Base-by-base conservation (phyloP, 2,329 filamentous ascomycete species). In the Penicillium sp. region DNA sequence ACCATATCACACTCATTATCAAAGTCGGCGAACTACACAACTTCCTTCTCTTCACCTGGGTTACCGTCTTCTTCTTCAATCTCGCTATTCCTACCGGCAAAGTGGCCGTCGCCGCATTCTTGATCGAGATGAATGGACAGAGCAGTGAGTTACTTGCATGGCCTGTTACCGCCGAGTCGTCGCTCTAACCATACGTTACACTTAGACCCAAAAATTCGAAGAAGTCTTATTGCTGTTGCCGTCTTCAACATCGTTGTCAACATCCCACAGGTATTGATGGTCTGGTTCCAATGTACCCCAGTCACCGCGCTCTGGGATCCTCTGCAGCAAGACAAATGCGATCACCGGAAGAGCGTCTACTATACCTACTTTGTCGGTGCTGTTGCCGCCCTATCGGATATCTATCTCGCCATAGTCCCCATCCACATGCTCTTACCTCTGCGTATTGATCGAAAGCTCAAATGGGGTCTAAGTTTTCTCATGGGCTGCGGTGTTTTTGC, bases 21-120 rank as follows among this genome's bases (percentile, higher is more conserved):
- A 33, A 62, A 61, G 59, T 58, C 13, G 64, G 64, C 44, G 39
- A 66, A 54, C 37, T 65, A 22, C 57, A 58, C 41, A 62, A 66
- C 39, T 66, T 66, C 50, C 61, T 66, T 36, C 56, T 65, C 16
- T 66, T 59, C 39, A 66, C 64, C 22, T 66, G 64, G 64, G 56
- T 65, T 18, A 66, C 64, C 19, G 64, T 66, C 4, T 66, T 66
- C 24, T 66, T 66, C 43, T 66, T 66, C 52, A 66, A 66, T 44
- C 39, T 66, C 16, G 64, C 62, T 2, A 66, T 66, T 51, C 64
- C 64, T 2, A 63, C 62, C 35, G 64, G 64, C 24, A 66, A 66
- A 37, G 62, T 66, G 7, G 64, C 64, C 3, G 64, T 66, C 4
- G 54, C 60, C 27, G 62, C 61, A 14, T 66, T 66, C 40, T 52